Base-by-base conservation (phyloP, 2,329 filamentous ascomycete genomes). In the Aureobasidium lini region DNA sequence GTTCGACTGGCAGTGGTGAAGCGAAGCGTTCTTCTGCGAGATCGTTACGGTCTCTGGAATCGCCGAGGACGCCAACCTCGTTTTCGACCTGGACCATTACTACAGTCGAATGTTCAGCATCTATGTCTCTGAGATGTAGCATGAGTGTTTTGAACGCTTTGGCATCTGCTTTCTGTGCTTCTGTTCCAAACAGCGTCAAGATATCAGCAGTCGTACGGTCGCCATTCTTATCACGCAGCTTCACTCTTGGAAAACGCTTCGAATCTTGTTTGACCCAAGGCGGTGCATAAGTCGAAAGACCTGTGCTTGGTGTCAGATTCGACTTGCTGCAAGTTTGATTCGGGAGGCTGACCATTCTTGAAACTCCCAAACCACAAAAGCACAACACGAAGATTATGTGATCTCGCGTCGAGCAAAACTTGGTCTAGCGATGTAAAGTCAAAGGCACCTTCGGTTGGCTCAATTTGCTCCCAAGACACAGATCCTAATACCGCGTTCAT, bases 51-150 rank as follows among this genome's bases (percentile, higher is more conserved):
- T 82, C 81, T 23, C 79, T 72, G 7, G 76, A 81, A 63, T 82
- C 80, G 0, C 79, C 79, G 0, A 82, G 69, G 0, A 82, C 61
- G 0, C 81, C 80, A 0, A 73, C 74, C 68, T 83, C 80, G 43
- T 83, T 83, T 66, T 83, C 77, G n/a, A 83, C 79, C 62, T 83
- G 80, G 0, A 82, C 74, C 80, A 82, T 82, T 2, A 83, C 62
- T 0, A 83, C 79, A 0, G 79, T 83, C 2, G 70, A 73, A 44
- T 81, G 71, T 10, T 72, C 66, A 1, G 67, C 68, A 47, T 82
- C 79, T 4, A 81, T 65, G 2, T 77, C 67, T 6, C 74, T 73
- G 10, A 77, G 48, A 53, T 77, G 75, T 5, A 62, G 61, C 69
- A 77, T 69, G 9, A 79, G 65, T 36, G 62, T 64, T 1, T 60